These are phyloP conservation scores for Hypoxylon sp. DNA, from an alignment of 2,329 filamentous ascomycete species.

Conservation along the genomic window DNA sequence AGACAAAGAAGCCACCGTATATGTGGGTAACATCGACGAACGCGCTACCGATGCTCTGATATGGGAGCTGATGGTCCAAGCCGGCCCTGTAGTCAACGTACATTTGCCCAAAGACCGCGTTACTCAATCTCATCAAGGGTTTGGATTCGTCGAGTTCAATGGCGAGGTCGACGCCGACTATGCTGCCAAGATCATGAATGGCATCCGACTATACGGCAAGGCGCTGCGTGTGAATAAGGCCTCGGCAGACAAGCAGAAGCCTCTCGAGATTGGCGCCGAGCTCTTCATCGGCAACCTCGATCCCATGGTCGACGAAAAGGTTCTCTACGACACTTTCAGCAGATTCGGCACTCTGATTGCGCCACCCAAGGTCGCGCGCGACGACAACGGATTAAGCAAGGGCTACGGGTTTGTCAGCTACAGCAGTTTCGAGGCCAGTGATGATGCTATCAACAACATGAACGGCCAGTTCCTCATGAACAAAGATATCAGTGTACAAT, in stretches of 20 bases:
- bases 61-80: conserved; percentile 98
- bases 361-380: conserved; percentile 91
- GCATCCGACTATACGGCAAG: conserved; percentile 92
- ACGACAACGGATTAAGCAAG: conserved; percentile 90
- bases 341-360: conserved; percentile 89
- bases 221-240: conserved; percentile 97
- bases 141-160: conserved; percentile 98
- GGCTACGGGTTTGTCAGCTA: conserved; percentile 98
- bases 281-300: conserved; percentile 97
- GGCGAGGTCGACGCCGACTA: conserved; percentile 97
- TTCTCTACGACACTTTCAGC: conserved; percentile 93
- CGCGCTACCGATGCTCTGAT: conserved; percentile 90
- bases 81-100: conserved; percentile 96
- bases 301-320: conserved; percentile 93
- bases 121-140: conserved; percentile 95
- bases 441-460: conserved; percentile 92
- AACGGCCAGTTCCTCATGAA: conserved; percentile 97
- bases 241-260: conserved; percentile 91
- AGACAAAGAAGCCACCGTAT: conserved; percentile 98
- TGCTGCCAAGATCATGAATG: conserved; percentile 96
- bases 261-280: conserved; percentile 94
- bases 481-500: conserved; percentile 96
- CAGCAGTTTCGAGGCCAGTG: conserved; percentile 91
- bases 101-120: conserved; percentile 98
- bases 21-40: conserved; percentile 98